Evolutionary conservation across 352 stramenopile genomes (phyloP).

Genomic region (Globisporangium recalcitrans): DNA sequence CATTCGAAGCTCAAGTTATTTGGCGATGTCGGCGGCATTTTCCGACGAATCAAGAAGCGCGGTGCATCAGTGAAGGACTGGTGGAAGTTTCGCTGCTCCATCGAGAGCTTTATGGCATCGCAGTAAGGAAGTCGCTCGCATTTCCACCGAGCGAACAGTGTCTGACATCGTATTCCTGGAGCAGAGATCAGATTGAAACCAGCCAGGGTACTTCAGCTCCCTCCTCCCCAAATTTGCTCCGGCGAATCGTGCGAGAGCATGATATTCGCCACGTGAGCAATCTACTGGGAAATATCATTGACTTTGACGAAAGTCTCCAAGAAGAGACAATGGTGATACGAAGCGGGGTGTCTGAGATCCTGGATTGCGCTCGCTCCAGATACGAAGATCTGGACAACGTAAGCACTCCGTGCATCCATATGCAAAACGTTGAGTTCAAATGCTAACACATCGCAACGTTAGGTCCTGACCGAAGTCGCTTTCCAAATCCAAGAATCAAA

Average conservation of each 20-base stretch:
- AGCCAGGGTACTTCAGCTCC: conserved; percentile 2
- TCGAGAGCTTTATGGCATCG: conserved; percentile 49
- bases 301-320: conserved; percentile 72
- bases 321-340: conserved; percentile 61
- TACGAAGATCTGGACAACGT: conserved; percentile 86
- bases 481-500: conserved; percentile 79
- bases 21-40: conserved; percentile 57
- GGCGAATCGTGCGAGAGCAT: conserved; percentile 27
- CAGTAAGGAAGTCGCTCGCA: conserved; percentile 33
- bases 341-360: conserved; percentile 59
- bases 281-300: conserved; percentile 77
- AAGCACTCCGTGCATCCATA: background rate
- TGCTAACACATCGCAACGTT: background rate
- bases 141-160: background rate
- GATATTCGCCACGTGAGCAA: conserved; percentile 60
- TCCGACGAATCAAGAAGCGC: conserved; percentile 56
- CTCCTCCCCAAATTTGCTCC: conserved; percentile 29
- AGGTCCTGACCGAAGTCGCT: conserved; percentile 81
- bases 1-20: conserved; percentile 54
- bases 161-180: conserved; percentile 6
- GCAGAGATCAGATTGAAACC: conserved; percentile 26
- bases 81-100: conserved; percentile 51
- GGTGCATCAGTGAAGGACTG: conserved; percentile 62
- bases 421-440: background rate
- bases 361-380: conserved; percentile 60